Percentiles rank a stretch among this genome's conserved stretches.
phyloP scores from a whole-genome alignment of 129 eudicot species.

The Chrysanthemum seticuspe region DNA sequence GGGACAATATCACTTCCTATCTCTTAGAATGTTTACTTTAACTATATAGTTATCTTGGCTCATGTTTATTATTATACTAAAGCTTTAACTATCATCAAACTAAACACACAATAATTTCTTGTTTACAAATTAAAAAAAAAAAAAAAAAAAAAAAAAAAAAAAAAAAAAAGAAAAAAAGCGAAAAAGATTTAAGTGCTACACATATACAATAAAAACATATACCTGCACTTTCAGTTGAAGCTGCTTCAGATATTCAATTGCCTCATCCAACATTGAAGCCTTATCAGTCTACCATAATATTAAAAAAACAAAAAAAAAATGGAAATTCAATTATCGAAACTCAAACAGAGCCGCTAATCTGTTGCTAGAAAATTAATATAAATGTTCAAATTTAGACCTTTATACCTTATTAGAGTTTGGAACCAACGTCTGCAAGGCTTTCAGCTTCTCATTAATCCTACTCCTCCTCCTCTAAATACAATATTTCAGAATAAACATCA shows the following conservation, averaged over 20 bases:
- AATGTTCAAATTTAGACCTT: not conserved
- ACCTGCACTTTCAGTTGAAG: constrained; percentile 98
- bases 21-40: no score
- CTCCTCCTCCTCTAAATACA: constrained; percentile 75
- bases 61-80: not conserved
- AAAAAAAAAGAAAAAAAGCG: not conserved
- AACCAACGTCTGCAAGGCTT: constrained; percentile 89
- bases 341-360: not conserved
- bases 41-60: no score
- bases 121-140: not conserved
- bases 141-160: not conserved
- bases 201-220: constrained; percentile 5
- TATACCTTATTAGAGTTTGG: constrained; percentile 87
- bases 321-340: not conserved
- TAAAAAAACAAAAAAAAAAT: no score
- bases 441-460: constrained; percentile 88
- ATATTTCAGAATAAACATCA: not conserved
- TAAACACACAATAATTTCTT: not conserved
- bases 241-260: constrained; percentile 94
- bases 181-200: constrained; percentile 10
- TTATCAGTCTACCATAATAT: constrained; percentile 65
- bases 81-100: constrained; percentile 2
- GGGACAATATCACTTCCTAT: no score
- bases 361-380: not conserved
- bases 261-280: constrained; percentile 99